Evolutionary conservation across 768 basidiomycete genomes (phyloP), one percentile per base, ranked within the genome.

Genomic region (Lactifluus rugatus): DNA sequence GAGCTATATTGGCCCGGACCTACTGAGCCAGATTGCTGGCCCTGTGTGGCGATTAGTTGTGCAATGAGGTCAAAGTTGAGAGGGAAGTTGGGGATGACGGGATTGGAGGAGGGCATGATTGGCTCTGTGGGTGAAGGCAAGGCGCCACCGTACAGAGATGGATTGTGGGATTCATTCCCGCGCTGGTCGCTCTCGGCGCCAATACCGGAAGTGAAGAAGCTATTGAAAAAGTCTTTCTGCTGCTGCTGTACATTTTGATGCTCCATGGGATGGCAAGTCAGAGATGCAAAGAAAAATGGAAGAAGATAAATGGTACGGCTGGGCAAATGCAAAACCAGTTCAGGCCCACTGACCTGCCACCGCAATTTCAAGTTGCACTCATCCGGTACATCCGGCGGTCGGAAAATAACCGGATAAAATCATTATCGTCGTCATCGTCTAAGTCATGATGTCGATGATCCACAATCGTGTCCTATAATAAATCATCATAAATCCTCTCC

Each of bases 1-100:
- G 80, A 75, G 48, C 37, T 54, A 64, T 62, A n/a, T 60, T 65
- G 67, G 68, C 64, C 60, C 66, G 55, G 57, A 68, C 66, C 5
- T 60, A 67, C 36, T 63, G 71, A 45, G 28, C 53, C 36, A 16
- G 57, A 13, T 34, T 45, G 61, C 48, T 65, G 61, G 49, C 60
- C 75, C 58, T 78, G 79, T 67, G 79, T 71, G 34, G 77, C 73
- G 68, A 84, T 77, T 44, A 83, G 64, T 65, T 78, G 80, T 31
- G 75, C 73, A 51, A 84, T 70, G 47, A 68, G 54, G 65, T 79
- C 81, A 70, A 83, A 73, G 56, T 71, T 74, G 59, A 78, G 61
- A 19, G 63, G 66, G 36, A 65, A 60, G 48, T 59, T 66, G 55
- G 64, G 51, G 36, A 69, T 52, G 31, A 39, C 54, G 14, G 54